Base-by-base conservation (phyloP, 2,329 filamentous ascomycete genomes). In the Penicillium sp. region DNA sequence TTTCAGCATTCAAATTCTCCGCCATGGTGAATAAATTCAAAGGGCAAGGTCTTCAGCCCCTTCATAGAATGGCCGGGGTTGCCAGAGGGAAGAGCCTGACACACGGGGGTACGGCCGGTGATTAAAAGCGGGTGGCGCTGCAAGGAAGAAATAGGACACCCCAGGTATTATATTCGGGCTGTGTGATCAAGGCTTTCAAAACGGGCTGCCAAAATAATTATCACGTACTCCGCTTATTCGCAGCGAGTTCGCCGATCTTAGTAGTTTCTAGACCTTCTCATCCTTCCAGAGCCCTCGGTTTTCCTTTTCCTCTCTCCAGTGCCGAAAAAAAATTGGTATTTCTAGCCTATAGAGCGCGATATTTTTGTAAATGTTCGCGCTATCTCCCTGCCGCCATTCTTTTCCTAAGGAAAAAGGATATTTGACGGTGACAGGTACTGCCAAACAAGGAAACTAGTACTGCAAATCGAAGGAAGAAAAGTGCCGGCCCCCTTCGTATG, bases 1-100 rank as follows among this genome's bases (percentile, higher is more conserved):
- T 55, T 12, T 60, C 57, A 6, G 48, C 27, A 3, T 41, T 49
- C 37, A 58, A 47, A 26, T 29, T 43, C 27, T 57, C 24, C n/a
- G 45, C 50, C 54, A 53, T 54, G 12, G 4, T 49, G 30, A 30
- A 39, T 30, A n/a, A 18, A 12, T 21, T 21, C 33, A 13, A 21
- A 21, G 33, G 9, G n/a, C n/a, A 15, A 33, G 9, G 15, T 7
- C 3, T 15, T 15, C 12, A 33, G n/a, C n/a, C 30, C 4, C 13
- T 9, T 33, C 15, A 17, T n/a, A 33, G 13, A 33, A 5, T 4
- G 15, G 15, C 13, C 3, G 30, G 15, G 15, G 2, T 3, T 17
- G 15, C 30, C 13, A 17, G 17, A 17, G n/a, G 15, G n/a, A 12
- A 15, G 13, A 33, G 17, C 5, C 30, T 17, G 4, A 5, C 30